These are phyloP conservation scores for Chamaecrista fasciculata DNA, from an alignment of 306 rosid genomes.

Conservation along the genomic window DNA sequence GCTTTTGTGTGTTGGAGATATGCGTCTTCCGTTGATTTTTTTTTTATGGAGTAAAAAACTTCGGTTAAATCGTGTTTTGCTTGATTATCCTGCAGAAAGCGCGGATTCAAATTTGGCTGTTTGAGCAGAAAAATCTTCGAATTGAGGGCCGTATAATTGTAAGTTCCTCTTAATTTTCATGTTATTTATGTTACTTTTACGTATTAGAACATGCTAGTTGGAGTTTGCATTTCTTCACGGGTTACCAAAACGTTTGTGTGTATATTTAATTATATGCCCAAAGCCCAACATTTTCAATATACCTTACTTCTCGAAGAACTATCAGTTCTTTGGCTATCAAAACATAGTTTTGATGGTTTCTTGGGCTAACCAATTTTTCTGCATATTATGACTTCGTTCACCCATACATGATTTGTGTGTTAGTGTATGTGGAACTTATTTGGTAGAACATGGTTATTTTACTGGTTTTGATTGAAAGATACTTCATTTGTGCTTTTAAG, in stretches of 20 bases:
- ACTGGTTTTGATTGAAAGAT: background rate
- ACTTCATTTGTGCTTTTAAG: constrained; percentile 24
- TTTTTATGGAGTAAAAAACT: background rate
- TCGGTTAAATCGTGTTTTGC: background rate
- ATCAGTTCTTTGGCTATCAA: background rate
- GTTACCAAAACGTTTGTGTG: no score
- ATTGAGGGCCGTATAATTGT: constrained; percentile 32
- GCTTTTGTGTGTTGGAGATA: background rate
- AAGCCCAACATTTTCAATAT: background rate
- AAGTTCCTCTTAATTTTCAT: background rate
- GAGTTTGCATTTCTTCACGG: background rate
- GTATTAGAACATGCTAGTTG: background rate
- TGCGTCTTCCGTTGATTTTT: background rate
- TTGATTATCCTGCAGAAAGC: constrained; percentile 20
- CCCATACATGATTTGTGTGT: background rate
- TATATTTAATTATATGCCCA: no score
- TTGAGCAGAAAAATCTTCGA: constrained; percentile 30
- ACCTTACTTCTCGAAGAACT: background rate
- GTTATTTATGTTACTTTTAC: background rate
- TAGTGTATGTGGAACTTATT: no score
- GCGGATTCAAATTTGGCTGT: constrained; percentile 28
- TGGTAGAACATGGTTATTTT: background rate
- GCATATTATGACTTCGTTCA: no score
- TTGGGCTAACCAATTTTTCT: background rate
- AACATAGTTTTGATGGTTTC: background rate